Evolutionary conservation across 2,329 filamentous ascomycete species (phyloP), one percentile per base, ranked within the genome.

Genomic region (Aspergillus clavatus): DNA sequence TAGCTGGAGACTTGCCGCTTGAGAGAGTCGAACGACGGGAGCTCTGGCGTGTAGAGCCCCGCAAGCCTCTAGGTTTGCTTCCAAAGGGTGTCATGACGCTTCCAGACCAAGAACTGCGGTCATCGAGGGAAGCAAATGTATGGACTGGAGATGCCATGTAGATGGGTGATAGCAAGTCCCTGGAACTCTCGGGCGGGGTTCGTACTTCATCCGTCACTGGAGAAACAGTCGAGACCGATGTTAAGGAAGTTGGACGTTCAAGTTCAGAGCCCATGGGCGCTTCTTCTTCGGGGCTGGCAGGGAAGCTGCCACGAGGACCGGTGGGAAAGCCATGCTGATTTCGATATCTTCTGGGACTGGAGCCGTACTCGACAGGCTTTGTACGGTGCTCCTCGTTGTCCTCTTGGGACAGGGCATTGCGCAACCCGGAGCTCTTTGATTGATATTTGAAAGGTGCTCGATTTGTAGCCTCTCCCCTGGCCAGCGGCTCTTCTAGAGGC

Each of bases 1-100:
- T 77, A 10, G 79, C 79, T 1, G 78, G 79, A 5, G 79, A 82
- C 59, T 77, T 78, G 43, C 75, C 76, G 19, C 65, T 75, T 47
- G 62, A 75, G 55, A 54, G 63, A 18, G 72, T 74, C 4, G 77
- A 78, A 19, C 75, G 72, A 22, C 70, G 70, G 11, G 74, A 76
- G 19, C 60, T 50, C 21, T 61, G 58, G 18, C 63, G 65, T 7
- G 57, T 62, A 8, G 58, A 53, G 43, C 60, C 60, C 24, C 68
- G 63, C 43, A 67, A 54, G 45, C 64, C 67, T 46, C 59, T 54
- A 43, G 65, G 43, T 39, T 69, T 69, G 56, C 58, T 63, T 49
- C 62, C 63, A 40, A 65, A 67, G 7, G 60, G 61, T 38, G 60
- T 60, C 5, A 55, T 36, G 14, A 55, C 46, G 12, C 53, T 57